Conservation (phyloP, 495 filamentous ascomycete species). For the Daldinia childiae region DNA sequence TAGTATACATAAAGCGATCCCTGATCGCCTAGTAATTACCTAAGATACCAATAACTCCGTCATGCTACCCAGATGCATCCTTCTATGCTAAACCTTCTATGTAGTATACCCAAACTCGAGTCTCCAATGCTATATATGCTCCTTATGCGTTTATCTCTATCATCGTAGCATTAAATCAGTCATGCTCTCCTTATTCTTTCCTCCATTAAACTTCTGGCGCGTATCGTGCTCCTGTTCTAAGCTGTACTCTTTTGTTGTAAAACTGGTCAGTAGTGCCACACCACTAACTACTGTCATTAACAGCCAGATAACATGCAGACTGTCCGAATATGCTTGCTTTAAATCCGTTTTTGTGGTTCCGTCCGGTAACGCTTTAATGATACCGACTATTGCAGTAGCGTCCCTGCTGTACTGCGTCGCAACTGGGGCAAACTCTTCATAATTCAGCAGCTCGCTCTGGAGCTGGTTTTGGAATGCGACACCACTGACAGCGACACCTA, state of each 20-base stretch:
- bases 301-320: conserved; percentile 13
- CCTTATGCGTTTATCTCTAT: not conserved
- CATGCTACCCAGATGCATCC: not conserved
- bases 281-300: conserved; percentile 10
- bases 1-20: not conserved
- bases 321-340: conserved; percentile 8
- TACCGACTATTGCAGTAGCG: not conserved
- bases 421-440: conserved; percentile 3
- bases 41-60: not conserved
- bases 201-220: conserved; percentile 1
- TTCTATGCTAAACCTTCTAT: conserved; percentile 1
- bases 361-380: not conserved
- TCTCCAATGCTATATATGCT: not conserved
- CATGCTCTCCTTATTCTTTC: conserved; percentile 6
- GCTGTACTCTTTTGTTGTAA: conserved; percentile 9
- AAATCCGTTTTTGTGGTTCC: conserved; percentile 1
- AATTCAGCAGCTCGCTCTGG: not conserved
- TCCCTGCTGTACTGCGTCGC: conserved; percentile 9
- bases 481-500: conserved; percentile 11
- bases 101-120: not conserved
- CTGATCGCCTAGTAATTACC: not conserved
- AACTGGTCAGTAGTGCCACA: conserved; percentile 8
- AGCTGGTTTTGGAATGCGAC: conserved; percentile 19
- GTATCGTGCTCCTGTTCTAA: conserved; percentile 20
- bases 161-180: conserved; percentile 4